Conservation (phyloP, 2,329 filamentous ascomycete species). For the Penicillium sp. region DNA sequence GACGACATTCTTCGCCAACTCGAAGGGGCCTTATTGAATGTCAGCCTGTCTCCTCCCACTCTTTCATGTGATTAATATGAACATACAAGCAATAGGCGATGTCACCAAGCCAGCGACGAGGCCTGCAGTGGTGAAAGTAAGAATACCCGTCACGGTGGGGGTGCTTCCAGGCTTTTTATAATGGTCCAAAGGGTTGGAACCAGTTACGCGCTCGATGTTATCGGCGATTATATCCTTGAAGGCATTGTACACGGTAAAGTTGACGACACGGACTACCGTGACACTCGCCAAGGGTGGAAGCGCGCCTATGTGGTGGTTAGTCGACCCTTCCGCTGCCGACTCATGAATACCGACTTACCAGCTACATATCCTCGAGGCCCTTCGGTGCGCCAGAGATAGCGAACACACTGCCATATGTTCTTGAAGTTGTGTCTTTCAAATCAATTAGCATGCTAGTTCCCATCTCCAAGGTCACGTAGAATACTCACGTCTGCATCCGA, state of each 20-base stretch:
- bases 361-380: conserved; percentile 50
- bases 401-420: conserved; percentile 44
- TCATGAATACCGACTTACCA: conserved; percentile 33
- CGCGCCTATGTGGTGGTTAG: conserved; percentile 34
- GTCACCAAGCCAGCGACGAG: conserved; percentile 44
- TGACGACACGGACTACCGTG: conserved; percentile 47
- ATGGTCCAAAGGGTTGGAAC: conserved; percentile 41
- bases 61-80: background rate
- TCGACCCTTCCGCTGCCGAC: background rate
- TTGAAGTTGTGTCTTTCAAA: conserved; percentile 45
- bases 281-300: conserved; percentile 48
- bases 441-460: conserved; percentile 7
- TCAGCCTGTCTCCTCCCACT: background rate
- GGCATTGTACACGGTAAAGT: conserved; percentile 48
- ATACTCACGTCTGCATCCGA: conserved; percentile 50
- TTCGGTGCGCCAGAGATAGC: conserved; percentile 49
- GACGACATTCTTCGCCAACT: conserved; percentile 51
- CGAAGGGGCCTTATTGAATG: conserved; percentile 44
- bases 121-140: conserved; percentile 47
- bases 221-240: conserved; percentile 45
- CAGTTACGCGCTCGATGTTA: conserved; percentile 42
- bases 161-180: conserved; percentile 46
- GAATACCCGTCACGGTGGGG: conserved; percentile 42
- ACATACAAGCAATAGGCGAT: conserved; percentile 47
- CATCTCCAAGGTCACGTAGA: background rate